Conservation (phyloP, 2,329 filamentous ascomycete species). For the Claviceps arundinis region DNA sequence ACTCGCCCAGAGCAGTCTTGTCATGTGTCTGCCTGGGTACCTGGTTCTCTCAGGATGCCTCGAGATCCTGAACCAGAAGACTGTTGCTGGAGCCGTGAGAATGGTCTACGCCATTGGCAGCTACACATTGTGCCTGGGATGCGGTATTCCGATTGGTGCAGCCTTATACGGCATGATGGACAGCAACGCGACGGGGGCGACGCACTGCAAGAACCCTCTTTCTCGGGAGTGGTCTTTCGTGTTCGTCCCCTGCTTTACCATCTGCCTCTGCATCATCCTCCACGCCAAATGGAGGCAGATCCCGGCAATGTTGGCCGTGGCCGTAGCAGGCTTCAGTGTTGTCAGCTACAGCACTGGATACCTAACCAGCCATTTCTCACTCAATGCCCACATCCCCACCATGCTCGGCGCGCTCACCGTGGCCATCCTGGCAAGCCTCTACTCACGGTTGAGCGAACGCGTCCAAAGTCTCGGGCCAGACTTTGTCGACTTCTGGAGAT, state of each 20-base stretch:
- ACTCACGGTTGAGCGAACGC: constrained; percentile 17
- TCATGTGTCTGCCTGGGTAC: constrained; percentile 55
- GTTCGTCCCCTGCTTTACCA: constrained; percentile 61
- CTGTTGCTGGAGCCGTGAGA: constrained; percentile 58
- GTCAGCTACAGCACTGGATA: too few species aligned
- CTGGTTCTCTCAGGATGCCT: constrained; percentile 35
- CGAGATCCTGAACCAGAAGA: constrained; percentile 56
- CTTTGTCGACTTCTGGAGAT: constrained; percentile 34
- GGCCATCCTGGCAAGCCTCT: too few species aligned
- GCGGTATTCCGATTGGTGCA: constrained; percentile 58
- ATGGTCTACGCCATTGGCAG: constrained; percentile 61
- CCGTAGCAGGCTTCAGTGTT: too few species aligned
- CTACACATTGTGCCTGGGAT: constrained; percentile 61
- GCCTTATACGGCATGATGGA: constrained; percentile 54
- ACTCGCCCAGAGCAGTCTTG: constrained; percentile 59
- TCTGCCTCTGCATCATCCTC: constrained; percentile 66
- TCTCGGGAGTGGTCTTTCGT: constrained; percentile 42
- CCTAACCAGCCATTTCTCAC: too few species aligned
- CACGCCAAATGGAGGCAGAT: constrained; percentile 69
- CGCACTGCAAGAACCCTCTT: constrained; percentile 32
- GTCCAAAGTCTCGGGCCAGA: constrained; percentile 42
- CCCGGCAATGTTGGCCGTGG: constrained; percentile 28
- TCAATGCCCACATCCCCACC: too few species aligned
- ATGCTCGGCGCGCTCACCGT: too few species aligned
- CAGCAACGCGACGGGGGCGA: constrained; percentile 32